Conservation (phyloP, 176 grass and related monocot species). For the Triticum turgidum region DNA sequence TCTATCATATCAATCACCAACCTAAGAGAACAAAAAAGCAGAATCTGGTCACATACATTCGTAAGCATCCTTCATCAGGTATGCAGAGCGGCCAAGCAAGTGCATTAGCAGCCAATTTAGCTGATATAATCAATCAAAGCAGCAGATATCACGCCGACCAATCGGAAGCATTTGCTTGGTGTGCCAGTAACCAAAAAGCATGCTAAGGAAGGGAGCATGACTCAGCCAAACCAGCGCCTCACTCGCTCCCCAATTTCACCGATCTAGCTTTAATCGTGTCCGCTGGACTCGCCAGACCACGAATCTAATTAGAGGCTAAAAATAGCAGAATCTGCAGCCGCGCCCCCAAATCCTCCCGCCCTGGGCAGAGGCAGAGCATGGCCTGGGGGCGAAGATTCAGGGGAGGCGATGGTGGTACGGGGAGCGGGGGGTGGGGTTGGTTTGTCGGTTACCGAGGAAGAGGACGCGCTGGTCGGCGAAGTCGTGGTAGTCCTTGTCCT, state of each 20-base stretch:
- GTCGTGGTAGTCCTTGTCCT: conserved; percentile 84
- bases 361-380: no score
- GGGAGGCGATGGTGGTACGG: neutral
- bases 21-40: neutral
- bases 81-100: no score
- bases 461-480: conserved; percentile 86
- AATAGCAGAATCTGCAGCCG: neutral
- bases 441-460: conserved; percentile 54
- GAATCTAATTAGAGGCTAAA: neutral
- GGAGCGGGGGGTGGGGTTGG: no score
- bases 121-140: no score
- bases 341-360: neutral
- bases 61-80: no score
- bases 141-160: no score
- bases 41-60: no score
- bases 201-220: no score
- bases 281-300: neutral
- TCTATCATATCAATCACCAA: neutral
- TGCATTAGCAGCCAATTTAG: no score
- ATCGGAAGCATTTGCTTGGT: neutral
- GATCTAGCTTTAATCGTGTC: neutral
- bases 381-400: no score
- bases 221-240: no score
- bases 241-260: neutral
- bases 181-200: neutral